Conservation (phyloP, 257 asterid species). For the Petunia axillaris region DNA sequence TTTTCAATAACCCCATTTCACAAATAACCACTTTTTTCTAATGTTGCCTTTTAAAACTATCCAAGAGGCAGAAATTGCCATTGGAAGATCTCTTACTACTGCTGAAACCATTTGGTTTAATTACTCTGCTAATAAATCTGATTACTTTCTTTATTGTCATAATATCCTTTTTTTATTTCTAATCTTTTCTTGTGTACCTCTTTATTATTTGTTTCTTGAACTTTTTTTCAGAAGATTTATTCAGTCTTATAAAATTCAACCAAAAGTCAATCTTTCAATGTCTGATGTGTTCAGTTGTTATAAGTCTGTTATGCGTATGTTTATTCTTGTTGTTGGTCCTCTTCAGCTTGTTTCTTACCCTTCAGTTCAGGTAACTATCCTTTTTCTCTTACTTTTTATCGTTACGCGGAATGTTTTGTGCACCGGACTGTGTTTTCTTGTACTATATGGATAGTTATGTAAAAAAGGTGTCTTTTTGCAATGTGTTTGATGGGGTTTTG, state of each 20-base stretch:
- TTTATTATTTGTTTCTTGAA: slow-evolving; percentile 69
- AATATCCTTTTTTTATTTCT: slow-evolving; percentile 81
- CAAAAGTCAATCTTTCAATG: slow-evolving; percentile 67
- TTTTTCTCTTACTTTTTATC: slow-evolving; percentile 7
- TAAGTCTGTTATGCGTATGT: slow-evolving; percentile 87
- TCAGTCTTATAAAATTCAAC: slow-evolving; percentile 69
- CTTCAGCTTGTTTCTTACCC: slow-evolving; percentile 92
- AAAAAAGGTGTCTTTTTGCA: background rate
- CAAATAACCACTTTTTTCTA: slow-evolving; percentile 5
- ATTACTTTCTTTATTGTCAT: slow-evolving; percentile 87
- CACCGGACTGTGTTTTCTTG: background rate
- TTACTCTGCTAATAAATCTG: slow-evolving; percentile 85
- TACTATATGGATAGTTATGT: background rate
- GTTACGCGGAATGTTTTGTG: too few relatives aligned
- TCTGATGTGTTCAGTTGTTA: slow-evolving; percentile 70
- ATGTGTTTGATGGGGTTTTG: slow-evolving; percentile 17
- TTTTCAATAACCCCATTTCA: background rate
- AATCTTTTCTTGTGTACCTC: slow-evolving; percentile 77
- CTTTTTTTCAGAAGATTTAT: slow-evolving; percentile 44
- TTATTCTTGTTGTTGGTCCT: slow-evolving; percentile 86
- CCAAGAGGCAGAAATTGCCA: slow-evolving; percentile 71
- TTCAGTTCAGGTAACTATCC: slow-evolving; percentile 54
- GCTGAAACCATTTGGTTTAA: slow-evolving; percentile 83
- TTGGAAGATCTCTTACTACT: slow-evolving; percentile 71
- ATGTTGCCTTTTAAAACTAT: slow-evolving; percentile 89